Evolutionary conservation across 768 basidiomycete species (phyloP).

Genomic region (Naganishia vishniacii): DNA sequence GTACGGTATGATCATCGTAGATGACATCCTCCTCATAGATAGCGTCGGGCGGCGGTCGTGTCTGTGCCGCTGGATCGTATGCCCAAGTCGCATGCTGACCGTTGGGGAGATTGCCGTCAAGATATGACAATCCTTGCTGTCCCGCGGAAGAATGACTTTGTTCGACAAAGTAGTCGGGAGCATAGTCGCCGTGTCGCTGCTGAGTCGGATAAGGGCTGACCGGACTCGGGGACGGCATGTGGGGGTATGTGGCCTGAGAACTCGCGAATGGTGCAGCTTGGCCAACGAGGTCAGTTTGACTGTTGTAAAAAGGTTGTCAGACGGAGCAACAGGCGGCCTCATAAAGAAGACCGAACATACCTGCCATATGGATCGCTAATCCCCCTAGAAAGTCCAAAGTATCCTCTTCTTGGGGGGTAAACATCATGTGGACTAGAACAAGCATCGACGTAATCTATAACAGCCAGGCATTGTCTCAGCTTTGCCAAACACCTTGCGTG

Average conservation of each 20-base stretch:
- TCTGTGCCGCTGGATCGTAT: no score
- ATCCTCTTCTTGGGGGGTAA: not conserved
- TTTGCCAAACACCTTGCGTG: no score
- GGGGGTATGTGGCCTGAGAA: not conserved
- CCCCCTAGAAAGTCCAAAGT: not conserved
- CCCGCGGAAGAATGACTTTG: no score
- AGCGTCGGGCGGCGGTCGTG: no score
- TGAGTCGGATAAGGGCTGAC: not conserved
- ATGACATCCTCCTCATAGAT: no score
- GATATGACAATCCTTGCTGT: no score
- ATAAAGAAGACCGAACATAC: not conserved
- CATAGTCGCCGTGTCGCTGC: no score
- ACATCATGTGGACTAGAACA: not conserved
- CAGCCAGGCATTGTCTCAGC: not conserved
- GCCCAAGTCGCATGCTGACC: no score
- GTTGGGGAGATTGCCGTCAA: no score
- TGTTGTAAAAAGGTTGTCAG: not conserved
- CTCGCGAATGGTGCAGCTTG: not conserved
- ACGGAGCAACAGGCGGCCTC: no score
- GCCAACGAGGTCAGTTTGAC: not conserved
- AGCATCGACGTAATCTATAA: not conserved
- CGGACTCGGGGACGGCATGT: not conserved
- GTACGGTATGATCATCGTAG: no score
- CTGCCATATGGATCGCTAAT: conserved; percentile 9
- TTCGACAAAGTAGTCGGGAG: no score